Conservation (phyloP, 2,329 filamentous ascomycete species). For the Berkeleyomyces rouxiae region DNA sequence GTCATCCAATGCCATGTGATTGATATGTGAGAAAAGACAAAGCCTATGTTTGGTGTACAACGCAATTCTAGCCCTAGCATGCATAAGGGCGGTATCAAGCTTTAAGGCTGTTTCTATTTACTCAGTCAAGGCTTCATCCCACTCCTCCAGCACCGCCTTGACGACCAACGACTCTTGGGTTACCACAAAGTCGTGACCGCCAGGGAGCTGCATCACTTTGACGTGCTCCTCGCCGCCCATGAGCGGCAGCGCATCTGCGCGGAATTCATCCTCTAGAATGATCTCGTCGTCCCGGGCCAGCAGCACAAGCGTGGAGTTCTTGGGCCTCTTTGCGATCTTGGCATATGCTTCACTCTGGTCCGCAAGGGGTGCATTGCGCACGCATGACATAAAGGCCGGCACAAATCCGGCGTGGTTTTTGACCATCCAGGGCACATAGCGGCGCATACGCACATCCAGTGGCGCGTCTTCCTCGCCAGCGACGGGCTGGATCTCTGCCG, state of each 20-base stretch:
- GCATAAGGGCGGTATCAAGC: background rate
- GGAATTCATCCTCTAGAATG: constrained; percentile 34
- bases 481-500: constrained; percentile 24
- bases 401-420: constrained; percentile 40
- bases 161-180: constrained; percentile 7
- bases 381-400: constrained; percentile 40
- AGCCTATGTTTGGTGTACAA: background rate
- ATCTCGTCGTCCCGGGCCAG: constrained; percentile 36
- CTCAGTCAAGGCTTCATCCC: background rate
- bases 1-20: background rate
- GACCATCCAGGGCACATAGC: constrained; percentile 42
- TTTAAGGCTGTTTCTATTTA: background rate
- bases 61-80: background rate
- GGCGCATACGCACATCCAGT: constrained; percentile 31
- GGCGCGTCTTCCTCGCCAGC: constrained; percentile 18
- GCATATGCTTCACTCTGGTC: constrained; percentile 35
- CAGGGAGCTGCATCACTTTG: constrained; percentile 34
- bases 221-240: constrained; percentile 33
- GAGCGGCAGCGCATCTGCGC: constrained; percentile 31
- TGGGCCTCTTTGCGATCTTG: constrained; percentile 26
- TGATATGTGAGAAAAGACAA: background rate
- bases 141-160: constrained; percentile 6
- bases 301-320: constrained; percentile 33
- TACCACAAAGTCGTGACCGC: constrained; percentile 41
- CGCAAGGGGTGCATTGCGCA: constrained; percentile 37